Base-by-base conservation (phyloP, 352 stramenopile genomes). In the Globisporangium irregulare region DNA sequence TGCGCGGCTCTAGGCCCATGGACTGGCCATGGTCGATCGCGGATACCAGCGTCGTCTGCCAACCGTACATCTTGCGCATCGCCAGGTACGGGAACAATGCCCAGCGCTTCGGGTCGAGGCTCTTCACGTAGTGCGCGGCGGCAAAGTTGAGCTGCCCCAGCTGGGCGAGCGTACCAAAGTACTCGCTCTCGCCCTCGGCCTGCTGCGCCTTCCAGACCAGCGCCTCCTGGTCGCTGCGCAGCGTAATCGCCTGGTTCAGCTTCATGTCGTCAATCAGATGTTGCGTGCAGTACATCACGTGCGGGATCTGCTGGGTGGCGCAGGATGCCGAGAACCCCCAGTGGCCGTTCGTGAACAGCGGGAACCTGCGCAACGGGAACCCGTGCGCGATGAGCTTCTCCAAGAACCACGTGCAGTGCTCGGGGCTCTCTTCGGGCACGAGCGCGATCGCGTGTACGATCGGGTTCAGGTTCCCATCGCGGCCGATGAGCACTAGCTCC, bases 371-470 rank as follows among this genome's bases (percentile, higher is more conserved):
- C 46, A 86, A 38, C 10, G 79, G 76, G 66, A 83, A 86, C 1
- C 79, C 79, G 56, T 81, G 78, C 14, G 73, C 69, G 4, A 81
- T 67, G 48, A 86, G 65, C 51, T 84, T 82, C 15, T 73, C 63
- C 24, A 86, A 58, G 58, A 86, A 86, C 79, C 79, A 86, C 25
- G 59, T 59, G 29, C 71, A 80, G 61, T 86, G 77, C 22, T 69
- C 57, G 0, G 58, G 53, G 2, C 60, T 73, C 25, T 64, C 63
- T 8, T 82, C 71, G 0, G 79, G 79, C 14, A 82, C 79, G 0
- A 82, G 73, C 22, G 76, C 79, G 8, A 68, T 70, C 7, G 79
- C 76, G 55, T 80, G 77, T 24, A 81, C 64, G 27, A 84, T 24
- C 18, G 75, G 62, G n/a, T 76, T 55, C 10, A 84, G 63, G 58